A percentile compares a stretch with the other conserved stretches of the same genome.
These are phyloP conservation scores for Gossypium laxum DNA, from an alignment of 441 rosid genomes.

Conservation along the genomic window DNA sequence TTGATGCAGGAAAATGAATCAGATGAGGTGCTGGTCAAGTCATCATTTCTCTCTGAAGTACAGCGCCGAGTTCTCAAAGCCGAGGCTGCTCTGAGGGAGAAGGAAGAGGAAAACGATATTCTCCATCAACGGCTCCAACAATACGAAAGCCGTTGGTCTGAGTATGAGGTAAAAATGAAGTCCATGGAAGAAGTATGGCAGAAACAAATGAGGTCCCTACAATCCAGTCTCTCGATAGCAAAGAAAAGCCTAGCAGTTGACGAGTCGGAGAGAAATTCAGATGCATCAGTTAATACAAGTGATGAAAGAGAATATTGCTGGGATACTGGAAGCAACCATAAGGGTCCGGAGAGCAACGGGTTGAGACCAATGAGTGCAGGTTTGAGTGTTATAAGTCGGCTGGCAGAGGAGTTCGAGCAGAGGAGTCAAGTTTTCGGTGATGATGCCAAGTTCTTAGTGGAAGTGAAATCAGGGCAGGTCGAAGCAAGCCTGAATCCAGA, in stretches of 20 bases:
- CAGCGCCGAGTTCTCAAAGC: slow-evolving; percentile 89
- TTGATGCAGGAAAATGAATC: slow-evolving; percentile 45
- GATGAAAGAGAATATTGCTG: slow-evolving; percentile 56
- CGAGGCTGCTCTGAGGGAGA: slow-evolving; percentile 73
- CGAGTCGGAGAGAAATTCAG: slow-evolving; percentile 75
- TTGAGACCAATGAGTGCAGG: slow-evolving; percentile 73
- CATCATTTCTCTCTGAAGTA: slow-evolving; percentile 75
- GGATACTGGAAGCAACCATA: slow-evolving; percentile 54
- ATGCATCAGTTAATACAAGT: slow-evolving; percentile 75
- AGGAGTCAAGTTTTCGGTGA: slow-evolving; percentile 96
- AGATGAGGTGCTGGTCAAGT: slow-evolving; percentile 82
- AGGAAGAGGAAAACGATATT: slow-evolving; percentile 92
- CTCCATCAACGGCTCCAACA: slow-evolving; percentile 88
- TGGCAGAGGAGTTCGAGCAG: slow-evolving; percentile 94
- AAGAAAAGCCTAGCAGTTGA: slow-evolving; percentile 88
- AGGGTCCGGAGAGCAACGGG: slow-evolving; percentile 59
- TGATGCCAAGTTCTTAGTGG: slow-evolving; percentile 90
- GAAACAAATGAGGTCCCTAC: slow-evolving; percentile 93
- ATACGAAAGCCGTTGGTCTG: slow-evolving; percentile 92
- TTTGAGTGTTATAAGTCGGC: slow-evolving; percentile 67
- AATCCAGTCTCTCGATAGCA: slow-evolving; percentile 91
- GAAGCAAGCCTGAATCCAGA: slow-evolving; percentile 91
- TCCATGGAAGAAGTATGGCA: slow-evolving; percentile 99
- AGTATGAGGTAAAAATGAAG: slow-evolving; percentile 88
- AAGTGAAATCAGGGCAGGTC: slow-evolving; percentile 91